Percentiles rank a stretch among this genome's conserved stretches.
Evolutionary conservation across 257 asterid species (phyloP).

Genomic region (Gardenia jasminoides): DNA sequence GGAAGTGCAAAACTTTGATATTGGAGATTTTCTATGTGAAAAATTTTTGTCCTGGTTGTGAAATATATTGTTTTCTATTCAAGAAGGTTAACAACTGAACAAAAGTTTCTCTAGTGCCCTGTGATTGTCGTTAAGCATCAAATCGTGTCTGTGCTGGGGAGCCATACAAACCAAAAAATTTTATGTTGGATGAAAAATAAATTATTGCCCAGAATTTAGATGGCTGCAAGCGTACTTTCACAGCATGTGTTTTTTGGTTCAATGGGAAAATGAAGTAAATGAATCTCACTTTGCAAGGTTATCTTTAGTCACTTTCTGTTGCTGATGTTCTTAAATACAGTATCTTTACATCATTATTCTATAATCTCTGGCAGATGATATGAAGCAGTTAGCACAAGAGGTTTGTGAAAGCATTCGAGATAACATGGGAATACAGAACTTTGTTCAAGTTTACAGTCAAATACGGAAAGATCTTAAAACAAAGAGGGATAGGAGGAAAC

Average conservation of each 20-base stretch:
- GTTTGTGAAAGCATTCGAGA: conserved; percentile 56
- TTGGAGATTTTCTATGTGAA: no score
- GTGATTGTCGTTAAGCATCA: background rate
- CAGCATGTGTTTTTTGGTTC: background rate
- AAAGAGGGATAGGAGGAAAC: conserved; percentile 88
- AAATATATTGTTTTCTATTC: background rate
- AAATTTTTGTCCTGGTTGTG: background rate
- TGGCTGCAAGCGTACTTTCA: background rate
- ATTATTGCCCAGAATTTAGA: background rate
- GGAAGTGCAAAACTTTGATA: background rate
- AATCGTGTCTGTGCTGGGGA: background rate
- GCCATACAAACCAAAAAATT: background rate
- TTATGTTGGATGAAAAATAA: background rate
- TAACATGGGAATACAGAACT: conserved; percentile 52
- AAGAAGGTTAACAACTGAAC: background rate
- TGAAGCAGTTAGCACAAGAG: conserved; percentile 67
- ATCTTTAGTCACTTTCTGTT: background rate
- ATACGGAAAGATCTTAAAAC: conserved; percentile 60
- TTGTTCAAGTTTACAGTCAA: conserved; percentile 56
- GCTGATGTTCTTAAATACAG: background rate
- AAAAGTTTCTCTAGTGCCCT: background rate
- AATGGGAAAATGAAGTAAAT: background rate
- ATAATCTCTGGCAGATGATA: conserved; percentile 47
- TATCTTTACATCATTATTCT: background rate
- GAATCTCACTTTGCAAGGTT: no score